Base-by-base conservation (phyloP, 2,329 filamentous ascomycete genomes). In the Orbilia quercus region DNA sequence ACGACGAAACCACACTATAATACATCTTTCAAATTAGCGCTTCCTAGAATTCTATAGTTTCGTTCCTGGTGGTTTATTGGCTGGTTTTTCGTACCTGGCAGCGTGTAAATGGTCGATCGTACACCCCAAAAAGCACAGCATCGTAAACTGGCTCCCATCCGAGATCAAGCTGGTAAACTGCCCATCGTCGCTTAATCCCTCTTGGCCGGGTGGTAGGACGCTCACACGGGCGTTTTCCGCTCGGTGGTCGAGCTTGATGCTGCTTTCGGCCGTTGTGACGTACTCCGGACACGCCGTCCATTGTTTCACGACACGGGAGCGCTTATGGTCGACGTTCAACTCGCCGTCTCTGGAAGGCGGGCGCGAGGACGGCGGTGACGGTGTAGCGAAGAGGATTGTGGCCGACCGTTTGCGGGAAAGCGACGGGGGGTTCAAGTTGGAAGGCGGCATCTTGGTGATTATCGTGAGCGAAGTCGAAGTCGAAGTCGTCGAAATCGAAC, bases 81-180 rank as follows among this genome's bases (percentile, higher is more conserved):
- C 18, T 22, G 44, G 16, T 40, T 12, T 60, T 47, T 7, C 42
- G 16, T 40, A 78, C 77, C 76, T 74, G 31, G 76, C 71, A 20
- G 72, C 63, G 55, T 75, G 63, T 28, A 77, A 47, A 65, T 76
- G 75, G 31, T 77, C 76, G 28, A 75, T 69, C 12, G 74, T 77
- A 36, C 75, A 75, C 23, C 77, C 77, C 23, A 78, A 47, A 57
- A 78, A 76, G 55, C 76, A 77, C 31, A 78, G 54, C 57, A 78
- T 77, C n/a, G 72, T 77, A 54, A 77, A 76, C 47, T 76, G 75
- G 50, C 76, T 71, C 18, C 71, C 59, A 11, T 55, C 48, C 23
- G 66, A 59, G 16, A 75, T 54, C 23, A 78, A 53, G 54, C 74
- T 75, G 12, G 64, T 66, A 20, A 77, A 75, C 45, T 69, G 42